Base-by-base conservation (phyloP, 371 early-diverging fungal species). In the Parasitella parasitica region DNA sequence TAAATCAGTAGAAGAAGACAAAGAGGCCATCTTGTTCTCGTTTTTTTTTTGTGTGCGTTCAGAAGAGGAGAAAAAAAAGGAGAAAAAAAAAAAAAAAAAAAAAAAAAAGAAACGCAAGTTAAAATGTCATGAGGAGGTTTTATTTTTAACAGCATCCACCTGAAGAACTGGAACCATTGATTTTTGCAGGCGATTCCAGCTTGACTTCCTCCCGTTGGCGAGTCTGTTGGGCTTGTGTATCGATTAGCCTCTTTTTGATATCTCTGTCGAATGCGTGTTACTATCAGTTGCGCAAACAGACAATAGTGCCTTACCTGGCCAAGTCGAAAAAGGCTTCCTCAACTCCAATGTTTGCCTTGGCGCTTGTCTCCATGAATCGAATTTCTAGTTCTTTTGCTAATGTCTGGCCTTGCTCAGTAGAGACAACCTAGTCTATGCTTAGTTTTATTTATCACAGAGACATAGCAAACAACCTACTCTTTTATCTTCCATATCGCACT, bases 311-410 rank as follows among this genome's bases (percentile, higher is more conserved):
- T 64, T 82, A 93, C 93, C 91, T 90, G 22, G 99, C 98, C 76
- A 98, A 89, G 60, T 93, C 93, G 73, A 95, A 89, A 85, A 99
- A 99, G 48, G 98, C 97, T 71, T 96, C 95, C 72, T 99, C 99
- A 46, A 99, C 99, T 65, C 95, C 94, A 71, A 91, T 95, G 61
- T 73, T 95, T 67, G 95, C 91, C 81, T 98, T 98, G 61, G 99
- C 98, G 67, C 92, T 91, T 50, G 99, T 97, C 78, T 97, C 97
- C 76, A 96, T 81, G 73, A 96, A 97, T 64, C 91, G 87, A 73
- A 99, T 93, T 46, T 86, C 84, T 35, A 95, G 87, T 69, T 93
- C 88, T 64, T 91, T 89, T 36, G 97, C 96, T 56, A 97, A 86
- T 28, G 89, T 89, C 81, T 94, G 85, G 13, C 92, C 92, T 74